These are phyloP conservation scores for Zasmidium angulare DNA, from an alignment of 2,329 filamentous ascomycete genomes.

Conservation along the genomic window DNA sequence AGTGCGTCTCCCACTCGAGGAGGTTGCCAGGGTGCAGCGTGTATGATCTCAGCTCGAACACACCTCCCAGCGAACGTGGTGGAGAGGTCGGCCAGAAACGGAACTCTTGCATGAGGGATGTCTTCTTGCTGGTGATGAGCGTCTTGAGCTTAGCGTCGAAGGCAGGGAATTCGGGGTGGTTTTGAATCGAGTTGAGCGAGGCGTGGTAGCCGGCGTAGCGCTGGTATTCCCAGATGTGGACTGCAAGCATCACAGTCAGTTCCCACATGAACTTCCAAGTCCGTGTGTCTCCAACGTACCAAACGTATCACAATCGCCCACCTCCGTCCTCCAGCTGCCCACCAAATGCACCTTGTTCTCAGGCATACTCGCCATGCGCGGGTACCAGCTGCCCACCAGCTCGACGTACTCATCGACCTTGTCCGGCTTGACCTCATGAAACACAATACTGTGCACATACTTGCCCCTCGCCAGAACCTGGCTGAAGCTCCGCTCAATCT, in stretches of 20 bases:
- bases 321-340: constrained; percentile 96
- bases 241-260: constrained; percentile 48
- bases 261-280: neutral
- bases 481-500: constrained; percentile 94
- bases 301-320: constrained; percentile 96
- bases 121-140: constrained; percentile 81
- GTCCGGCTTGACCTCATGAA: constrained; percentile 93
- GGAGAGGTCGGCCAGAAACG: constrained; percentile 98
- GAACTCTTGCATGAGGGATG: constrained; percentile 98
- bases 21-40: constrained; percentile 93
- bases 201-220: constrained; percentile 94
- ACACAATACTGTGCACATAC: constrained; percentile 96
- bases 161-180: constrained; percentile 76
- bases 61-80: constrained; percentile 81
- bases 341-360: constrained; percentile 96
- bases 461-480: constrained; percentile 94
- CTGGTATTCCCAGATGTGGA: constrained; percentile 99
- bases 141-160: constrained; percentile 83
- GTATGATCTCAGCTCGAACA: constrained; percentile 96
- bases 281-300: constrained; percentile 54
- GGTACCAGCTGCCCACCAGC: constrained; percentile 88
- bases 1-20: constrained; percentile 98
- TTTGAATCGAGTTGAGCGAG: constrained; percentile 80
- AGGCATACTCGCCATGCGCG: constrained; percentile 76
- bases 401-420: constrained; percentile 93